These are phyloP conservation scores for Backusella liffmaniae DNA, from an alignment of 192 early-diverging fungal species.

Conservation along the genomic window DNA sequence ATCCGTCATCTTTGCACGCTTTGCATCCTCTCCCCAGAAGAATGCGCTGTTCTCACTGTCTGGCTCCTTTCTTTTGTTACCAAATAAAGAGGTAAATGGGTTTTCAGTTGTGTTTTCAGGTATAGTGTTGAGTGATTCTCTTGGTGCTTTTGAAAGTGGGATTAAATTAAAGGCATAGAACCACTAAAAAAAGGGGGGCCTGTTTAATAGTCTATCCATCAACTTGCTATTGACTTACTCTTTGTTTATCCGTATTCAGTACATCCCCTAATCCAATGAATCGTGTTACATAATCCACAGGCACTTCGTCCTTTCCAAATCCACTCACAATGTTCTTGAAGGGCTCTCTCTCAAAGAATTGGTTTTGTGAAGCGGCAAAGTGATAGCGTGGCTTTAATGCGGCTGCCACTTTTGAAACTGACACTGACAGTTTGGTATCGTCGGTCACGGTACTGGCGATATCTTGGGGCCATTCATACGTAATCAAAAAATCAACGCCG, in stretches of 20 bases:
- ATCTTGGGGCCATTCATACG: slow-evolving; percentile 77
- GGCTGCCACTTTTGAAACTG: slow-evolving; percentile 46
- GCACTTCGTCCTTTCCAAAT: slow-evolving; percentile 27
- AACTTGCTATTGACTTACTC: not conserved
- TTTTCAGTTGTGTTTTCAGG: slow-evolving; percentile 58
- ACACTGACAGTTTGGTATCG: not conserved
- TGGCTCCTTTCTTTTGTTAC: slow-evolving; percentile 21
- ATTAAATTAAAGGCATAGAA: slow-evolving; percentile 89
- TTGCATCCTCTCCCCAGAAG: slow-evolving; percentile 42
- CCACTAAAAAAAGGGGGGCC: slow-evolving; percentile 56
- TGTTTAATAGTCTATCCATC: not conserved
- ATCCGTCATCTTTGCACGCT: slow-evolving; percentile 16
- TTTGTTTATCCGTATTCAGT: not conserved
- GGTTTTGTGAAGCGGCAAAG: slow-evolving; percentile 65
- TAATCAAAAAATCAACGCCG: slow-evolving; percentile 78
- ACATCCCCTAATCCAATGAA: slow-evolving; percentile 73
- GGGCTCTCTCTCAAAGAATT: slow-evolving; percentile 86
- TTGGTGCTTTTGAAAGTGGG: slow-evolving; percentile 51
- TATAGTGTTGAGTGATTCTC: slow-evolving; percentile 23
- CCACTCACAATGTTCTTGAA: slow-evolving; percentile 58
- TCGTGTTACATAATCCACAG: slow-evolving; percentile 64
- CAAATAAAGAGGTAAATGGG: slow-evolving; percentile 44
- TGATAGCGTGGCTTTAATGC: slow-evolving; percentile 84
- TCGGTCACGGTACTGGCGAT: slow-evolving; percentile 33
- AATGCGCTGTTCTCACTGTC: slow-evolving; percentile 34